Percentiles rank a stretch among this genome's conserved stretches.
Conservation (phyloP, 1,284 basidiomycete genomes). For the Nidula niveotomentosa region DNA sequence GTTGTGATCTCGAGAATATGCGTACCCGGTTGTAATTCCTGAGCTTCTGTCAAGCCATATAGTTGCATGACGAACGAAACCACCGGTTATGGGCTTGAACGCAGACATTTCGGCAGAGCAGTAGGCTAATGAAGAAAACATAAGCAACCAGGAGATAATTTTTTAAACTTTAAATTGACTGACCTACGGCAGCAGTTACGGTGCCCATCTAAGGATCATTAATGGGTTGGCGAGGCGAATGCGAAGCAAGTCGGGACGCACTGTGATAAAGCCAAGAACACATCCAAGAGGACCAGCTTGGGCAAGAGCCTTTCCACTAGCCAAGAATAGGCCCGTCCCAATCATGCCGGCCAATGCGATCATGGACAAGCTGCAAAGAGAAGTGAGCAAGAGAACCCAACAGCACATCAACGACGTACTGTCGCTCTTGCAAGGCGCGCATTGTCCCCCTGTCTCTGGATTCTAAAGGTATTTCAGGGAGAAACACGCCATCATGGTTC, state of each 20-base stretch:
- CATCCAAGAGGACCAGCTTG: constrained; percentile 24
- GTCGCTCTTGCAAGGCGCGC: constrained; percentile 22
- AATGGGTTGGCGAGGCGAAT: too few species aligned
- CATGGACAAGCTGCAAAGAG: constrained; percentile 20
- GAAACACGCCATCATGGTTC: too few species aligned
- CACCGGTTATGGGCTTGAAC: constrained; percentile 22
- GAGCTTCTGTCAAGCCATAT: constrained; percentile 25
- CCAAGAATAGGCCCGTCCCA: constrained; percentile 26
- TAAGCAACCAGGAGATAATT: background rate
- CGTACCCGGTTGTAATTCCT: constrained; percentile 19
- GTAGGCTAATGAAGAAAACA: constrained; percentile 11
- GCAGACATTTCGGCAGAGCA: constrained; percentile 26
- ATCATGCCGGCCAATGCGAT: constrained; percentile 28
- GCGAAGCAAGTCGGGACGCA: constrained; percentile 4
- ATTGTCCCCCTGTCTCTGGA: constrained; percentile 11
- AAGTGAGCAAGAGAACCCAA: background rate
- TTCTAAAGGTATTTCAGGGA: too few species aligned
- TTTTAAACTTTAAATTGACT: background rate
- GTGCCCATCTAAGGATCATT: constrained; percentile 20
- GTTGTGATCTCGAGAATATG: background rate
- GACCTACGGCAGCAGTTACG: constrained; percentile 23
- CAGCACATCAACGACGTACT: constrained; percentile 12
- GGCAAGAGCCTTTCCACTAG: constrained; percentile 23
- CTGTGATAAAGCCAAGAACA: constrained; percentile 19
- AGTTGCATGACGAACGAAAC: constrained; percentile 22